Conservation (phyloP, 2,329 filamentous ascomycete genomes). For the Fusarium abutilonis region DNA sequence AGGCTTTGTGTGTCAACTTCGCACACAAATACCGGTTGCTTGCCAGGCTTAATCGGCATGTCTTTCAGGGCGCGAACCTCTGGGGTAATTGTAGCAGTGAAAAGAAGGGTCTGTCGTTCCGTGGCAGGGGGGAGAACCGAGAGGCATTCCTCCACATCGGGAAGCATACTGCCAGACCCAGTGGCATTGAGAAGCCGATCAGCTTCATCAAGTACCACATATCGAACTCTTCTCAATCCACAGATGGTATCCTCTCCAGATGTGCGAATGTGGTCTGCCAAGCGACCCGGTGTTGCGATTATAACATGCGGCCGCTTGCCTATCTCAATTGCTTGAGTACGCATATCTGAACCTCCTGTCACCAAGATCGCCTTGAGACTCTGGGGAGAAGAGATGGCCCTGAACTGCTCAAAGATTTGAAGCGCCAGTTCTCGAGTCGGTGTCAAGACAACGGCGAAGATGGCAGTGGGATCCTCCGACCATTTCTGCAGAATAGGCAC, state of each 20-base stretch:
- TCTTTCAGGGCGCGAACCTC: conserved; percentile 90
- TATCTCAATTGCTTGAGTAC: conserved; percentile 85
- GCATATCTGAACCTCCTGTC: conserved; percentile 93
- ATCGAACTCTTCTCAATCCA: conserved; percentile 80
- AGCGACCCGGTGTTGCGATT: conserved; percentile 90
- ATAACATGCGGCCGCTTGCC: conserved; percentile 87
- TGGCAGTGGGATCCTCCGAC: conserved; percentile 90
- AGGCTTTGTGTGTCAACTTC: conserved; percentile 82
- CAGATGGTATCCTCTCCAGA: conserved; percentile 92
- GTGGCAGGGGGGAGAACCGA: conserved; percentile 79
- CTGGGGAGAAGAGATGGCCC: conserved; percentile 88
- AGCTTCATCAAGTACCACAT: conserved; percentile 94
- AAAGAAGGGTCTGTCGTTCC: conserved; percentile 90
- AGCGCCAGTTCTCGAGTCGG: conserved; percentile 91
- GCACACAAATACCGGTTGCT: conserved; percentile 85
- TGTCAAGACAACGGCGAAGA: conserved; percentile 89
- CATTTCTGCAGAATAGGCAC: conserved; percentile 94
- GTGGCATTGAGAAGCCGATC: conserved; percentile 83
- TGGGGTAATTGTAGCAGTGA: conserved; percentile 93
- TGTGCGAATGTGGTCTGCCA: conserved; percentile 91
- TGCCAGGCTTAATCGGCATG: conserved; percentile 73
- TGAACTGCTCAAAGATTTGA: conserved; percentile 96
- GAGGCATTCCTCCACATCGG: conserved; percentile 90
- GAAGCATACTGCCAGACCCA: conserved; percentile 86
- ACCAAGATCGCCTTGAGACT: conserved; percentile 89